Conservation (phyloP, 768 basidiomycete genomes). For the Russula earlei region DNA sequence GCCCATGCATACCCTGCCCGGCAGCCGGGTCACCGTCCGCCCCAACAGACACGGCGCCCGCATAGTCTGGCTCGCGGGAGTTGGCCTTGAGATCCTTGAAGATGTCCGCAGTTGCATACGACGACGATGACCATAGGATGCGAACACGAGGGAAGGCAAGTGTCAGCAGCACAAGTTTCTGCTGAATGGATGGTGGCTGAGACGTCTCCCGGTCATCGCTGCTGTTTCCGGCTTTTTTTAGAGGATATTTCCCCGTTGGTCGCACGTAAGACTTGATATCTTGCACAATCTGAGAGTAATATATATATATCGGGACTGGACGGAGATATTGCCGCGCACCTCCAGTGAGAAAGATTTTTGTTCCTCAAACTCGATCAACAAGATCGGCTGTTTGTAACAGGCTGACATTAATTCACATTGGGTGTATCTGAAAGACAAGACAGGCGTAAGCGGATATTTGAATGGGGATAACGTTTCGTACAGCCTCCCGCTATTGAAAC, state of each 20-base stretch:
- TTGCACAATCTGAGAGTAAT: constrained; percentile 40
- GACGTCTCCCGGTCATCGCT: constrained; percentile 25
- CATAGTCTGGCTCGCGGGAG: constrained; percentile 70
- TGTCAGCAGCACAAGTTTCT: constrained; percentile 85
- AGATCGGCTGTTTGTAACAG: constrained; percentile 87
- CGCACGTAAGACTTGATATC: constrained; percentile 64
- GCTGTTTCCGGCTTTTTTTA: constrained; percentile 36
- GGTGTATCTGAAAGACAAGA: constrained; percentile 56
- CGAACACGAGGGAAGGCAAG: constrained; percentile 86
- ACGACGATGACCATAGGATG: constrained; percentile 96
- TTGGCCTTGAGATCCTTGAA: constrained; percentile 85
- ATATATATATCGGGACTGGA: neutral
- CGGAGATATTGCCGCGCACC: constrained; percentile 32
- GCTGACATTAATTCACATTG: constrained; percentile 97
- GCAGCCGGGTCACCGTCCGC: constrained; percentile 63
- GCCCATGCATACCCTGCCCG: constrained; percentile 59
- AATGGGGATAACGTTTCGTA: constrained; percentile 34
- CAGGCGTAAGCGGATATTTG: neutral
- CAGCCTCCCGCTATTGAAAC: constrained; percentile 91
- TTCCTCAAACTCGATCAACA: constrained; percentile 96
- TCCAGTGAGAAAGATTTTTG: constrained; percentile 91
- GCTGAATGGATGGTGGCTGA: constrained; percentile 58
- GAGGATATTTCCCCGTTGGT: constrained; percentile 44
- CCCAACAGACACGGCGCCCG: constrained; percentile 69
- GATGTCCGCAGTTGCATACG: constrained; percentile 84